phyloP scores from a whole-genome alignment of 768 basidiomycete genomes.

The Neoboletus brunneissimus region DNA sequence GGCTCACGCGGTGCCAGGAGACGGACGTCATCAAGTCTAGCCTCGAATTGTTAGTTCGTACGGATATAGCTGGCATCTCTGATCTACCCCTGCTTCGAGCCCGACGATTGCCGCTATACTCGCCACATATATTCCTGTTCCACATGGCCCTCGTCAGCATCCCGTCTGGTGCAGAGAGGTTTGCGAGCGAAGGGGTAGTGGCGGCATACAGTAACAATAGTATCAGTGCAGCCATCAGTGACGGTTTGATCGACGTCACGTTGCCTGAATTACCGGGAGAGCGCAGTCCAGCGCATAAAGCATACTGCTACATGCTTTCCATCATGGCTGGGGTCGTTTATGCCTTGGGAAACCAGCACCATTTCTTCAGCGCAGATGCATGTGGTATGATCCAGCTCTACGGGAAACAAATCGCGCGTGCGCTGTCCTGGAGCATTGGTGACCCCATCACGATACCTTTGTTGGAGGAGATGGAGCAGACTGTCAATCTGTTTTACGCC shows the following conservation, averaged over 20 bases:
- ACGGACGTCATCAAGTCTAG: constrained; percentile 74
- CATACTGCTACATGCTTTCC: constrained; percentile 83
- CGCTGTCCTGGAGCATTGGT: constrained; percentile 80
- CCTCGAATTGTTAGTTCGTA: constrained; percentile 66
- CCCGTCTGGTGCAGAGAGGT: constrained; percentile 74
- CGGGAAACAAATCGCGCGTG: constrained; percentile 72
- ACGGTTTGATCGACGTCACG: constrained; percentile 65
- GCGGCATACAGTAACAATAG: constrained; percentile 81
- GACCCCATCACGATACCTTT: constrained; percentile 73
- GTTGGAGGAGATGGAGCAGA: constrained; percentile 81
- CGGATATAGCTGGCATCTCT: constrained; percentile 68
- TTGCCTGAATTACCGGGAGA: constrained; percentile 71
- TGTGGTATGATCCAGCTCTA: constrained; percentile 84
- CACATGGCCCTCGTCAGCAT: constrained; percentile 82
- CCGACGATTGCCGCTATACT: constrained; percentile 66
- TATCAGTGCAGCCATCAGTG: constrained; percentile 72
- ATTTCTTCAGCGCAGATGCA: constrained; percentile 81
- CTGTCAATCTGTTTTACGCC: constrained; percentile 73
- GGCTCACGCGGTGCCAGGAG: constrained; percentile 81
- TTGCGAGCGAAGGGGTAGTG: constrained; percentile 81
- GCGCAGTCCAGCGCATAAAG: constrained; percentile 73
- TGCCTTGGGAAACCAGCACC: constrained; percentile 60
- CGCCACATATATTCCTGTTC: constrained; percentile 78
- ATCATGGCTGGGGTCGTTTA: constrained; percentile 71
- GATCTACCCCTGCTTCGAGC: constrained; percentile 61